A percentile compares a stretch with the other conserved stretches of the same genome.
Evolutionary conservation across 345 rosid genomes (phyloP).

Genomic region (Sisymbrium altissimum): DNA sequence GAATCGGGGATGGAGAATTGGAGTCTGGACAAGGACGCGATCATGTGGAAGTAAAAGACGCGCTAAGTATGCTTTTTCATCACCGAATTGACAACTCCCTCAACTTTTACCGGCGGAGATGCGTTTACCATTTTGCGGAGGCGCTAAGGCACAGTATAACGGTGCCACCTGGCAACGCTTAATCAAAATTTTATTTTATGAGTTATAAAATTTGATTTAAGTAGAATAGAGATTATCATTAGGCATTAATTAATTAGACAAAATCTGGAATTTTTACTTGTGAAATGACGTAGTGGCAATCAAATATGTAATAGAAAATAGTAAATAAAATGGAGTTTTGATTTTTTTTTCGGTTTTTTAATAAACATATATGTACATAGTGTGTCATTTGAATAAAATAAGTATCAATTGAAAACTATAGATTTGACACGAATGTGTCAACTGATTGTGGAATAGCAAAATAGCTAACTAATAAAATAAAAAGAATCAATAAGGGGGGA

Average conservation of each 20-base stretch:
- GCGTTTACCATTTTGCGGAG: conserved; percentile 18
- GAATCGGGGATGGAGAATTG: conserved; percentile 19
- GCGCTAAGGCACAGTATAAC: not conserved
- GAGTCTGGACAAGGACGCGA: conserved; percentile 31
- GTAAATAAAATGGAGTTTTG: not conserved
- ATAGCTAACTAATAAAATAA: not conserved
- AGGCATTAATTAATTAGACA: not conserved
- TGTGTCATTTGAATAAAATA: not conserved
- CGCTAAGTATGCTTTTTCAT: not conserved
- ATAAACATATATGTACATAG: not conserved
- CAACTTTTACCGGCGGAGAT: conserved; percentile 19
- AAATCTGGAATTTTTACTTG: not conserved
- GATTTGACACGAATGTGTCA: not conserved
- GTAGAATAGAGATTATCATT: no score
- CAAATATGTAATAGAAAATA: not conserved
- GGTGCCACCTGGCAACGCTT: not conserved
- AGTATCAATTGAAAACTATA: not conserved
- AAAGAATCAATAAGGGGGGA: not conserved
- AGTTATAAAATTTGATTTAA: no score
- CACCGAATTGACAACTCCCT: not conserved
- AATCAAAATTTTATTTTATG: not conserved
- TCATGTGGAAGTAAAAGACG: conserved; percentile 44
- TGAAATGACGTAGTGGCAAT: not conserved
- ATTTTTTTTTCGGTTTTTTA: not conserved
- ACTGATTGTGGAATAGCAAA: not conserved